phyloP scores from a whole-genome alignment of 192 early-diverging fungal species.

The Podila horticola region DNA sequence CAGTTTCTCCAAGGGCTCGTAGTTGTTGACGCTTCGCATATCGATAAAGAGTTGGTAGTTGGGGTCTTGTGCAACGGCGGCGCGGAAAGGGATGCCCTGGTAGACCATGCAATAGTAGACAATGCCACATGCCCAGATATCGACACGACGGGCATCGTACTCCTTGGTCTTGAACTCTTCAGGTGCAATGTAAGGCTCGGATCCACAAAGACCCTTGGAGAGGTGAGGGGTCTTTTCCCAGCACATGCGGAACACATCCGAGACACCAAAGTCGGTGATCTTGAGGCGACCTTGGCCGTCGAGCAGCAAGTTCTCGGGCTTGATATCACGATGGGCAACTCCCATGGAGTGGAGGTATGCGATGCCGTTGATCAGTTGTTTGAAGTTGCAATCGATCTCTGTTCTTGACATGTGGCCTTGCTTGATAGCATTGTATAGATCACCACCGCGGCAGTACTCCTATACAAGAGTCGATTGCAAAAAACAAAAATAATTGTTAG shows the following conservation, averaged over 20 bases:
- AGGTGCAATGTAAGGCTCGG: slow-evolving; percentile 97
- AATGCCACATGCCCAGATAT: slow-evolving; percentile 95
- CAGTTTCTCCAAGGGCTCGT: slow-evolving; percentile 81
- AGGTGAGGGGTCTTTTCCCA: slow-evolving; percentile 83
- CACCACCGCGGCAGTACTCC: slow-evolving; percentile 93
- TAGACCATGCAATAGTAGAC: slow-evolving; percentile 88
- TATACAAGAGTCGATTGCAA: slow-evolving; percentile 14
- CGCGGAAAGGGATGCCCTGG: slow-evolving; percentile 73
- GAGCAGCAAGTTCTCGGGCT: slow-evolving; percentile 90
- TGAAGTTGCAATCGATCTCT: slow-evolving; percentile 93
- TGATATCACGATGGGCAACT: slow-evolving; percentile 93
- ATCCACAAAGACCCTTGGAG: slow-evolving; percentile 92
- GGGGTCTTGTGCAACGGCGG: slow-evolving; percentile 66
- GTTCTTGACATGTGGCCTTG: slow-evolving; percentile 77
- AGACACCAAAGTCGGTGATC: slow-evolving; percentile 98
- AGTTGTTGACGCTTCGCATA: slow-evolving; percentile 55
- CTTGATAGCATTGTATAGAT: slow-evolving; percentile 85
- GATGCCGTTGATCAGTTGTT: slow-evolving; percentile 91
- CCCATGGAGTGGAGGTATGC: slow-evolving; percentile 92
- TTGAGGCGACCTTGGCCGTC: slow-evolving; percentile 85
- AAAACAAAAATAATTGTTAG: background rate
- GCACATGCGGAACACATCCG: slow-evolving; percentile 91
- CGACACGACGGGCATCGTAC: slow-evolving; percentile 91
- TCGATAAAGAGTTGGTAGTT: slow-evolving; percentile 74
- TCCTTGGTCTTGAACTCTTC: slow-evolving; percentile 80